phyloP scores from a whole-genome alignment of 148 eudicot species.

The Camellia sinensis region DNA sequence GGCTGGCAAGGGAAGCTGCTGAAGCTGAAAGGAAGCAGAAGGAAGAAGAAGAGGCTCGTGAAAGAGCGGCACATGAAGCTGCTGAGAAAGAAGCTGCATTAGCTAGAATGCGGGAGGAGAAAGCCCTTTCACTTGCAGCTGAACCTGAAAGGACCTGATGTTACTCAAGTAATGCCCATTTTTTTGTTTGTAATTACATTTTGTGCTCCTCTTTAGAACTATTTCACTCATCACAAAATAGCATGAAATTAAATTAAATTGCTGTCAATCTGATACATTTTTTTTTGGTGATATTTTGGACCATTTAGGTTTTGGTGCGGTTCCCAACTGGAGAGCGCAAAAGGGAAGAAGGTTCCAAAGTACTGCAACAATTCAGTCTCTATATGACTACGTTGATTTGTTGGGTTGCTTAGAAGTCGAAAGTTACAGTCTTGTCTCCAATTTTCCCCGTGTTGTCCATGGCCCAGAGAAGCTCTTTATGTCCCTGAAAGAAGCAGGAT shows the following conservation, averaged over 20 bases:
- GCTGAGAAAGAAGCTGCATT: conserved; percentile 86
- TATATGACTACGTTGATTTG: conserved; percentile 92
- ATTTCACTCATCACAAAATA: not conserved
- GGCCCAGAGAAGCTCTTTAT: conserved; percentile 67
- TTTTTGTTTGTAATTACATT: not conserved
- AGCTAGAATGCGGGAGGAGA: conserved; percentile 71
- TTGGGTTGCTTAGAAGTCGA: conserved; percentile 70
- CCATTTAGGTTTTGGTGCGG: conserved; percentile 74
- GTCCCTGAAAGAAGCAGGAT: conserved; percentile 81
- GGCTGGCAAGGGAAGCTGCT: conserved; percentile 84
- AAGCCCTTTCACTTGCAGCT: conserved; percentile 70
- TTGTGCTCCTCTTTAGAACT: not conserved
- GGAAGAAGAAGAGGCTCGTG: conserved; percentile 96
- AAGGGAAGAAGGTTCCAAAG: conserved; percentile 76
- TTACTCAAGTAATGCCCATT: conserved; percentile 67
- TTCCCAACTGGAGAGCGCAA: conserved; percentile 89
- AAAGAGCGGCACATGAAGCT: conserved; percentile 85
- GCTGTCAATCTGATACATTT: not conserved
- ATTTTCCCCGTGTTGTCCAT: conserved; percentile 84
- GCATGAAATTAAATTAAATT: not conserved
- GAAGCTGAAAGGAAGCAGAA: conserved; percentile 78
- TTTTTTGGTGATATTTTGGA: conserved; percentile 7
- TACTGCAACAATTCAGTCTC: conserved; percentile 61
- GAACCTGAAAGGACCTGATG: conserved; percentile 97
- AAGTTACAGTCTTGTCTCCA: conserved; percentile 77